Conservation (phyloP, 73 alveolate genomes). For the Paramecium caudatum region DNA sequence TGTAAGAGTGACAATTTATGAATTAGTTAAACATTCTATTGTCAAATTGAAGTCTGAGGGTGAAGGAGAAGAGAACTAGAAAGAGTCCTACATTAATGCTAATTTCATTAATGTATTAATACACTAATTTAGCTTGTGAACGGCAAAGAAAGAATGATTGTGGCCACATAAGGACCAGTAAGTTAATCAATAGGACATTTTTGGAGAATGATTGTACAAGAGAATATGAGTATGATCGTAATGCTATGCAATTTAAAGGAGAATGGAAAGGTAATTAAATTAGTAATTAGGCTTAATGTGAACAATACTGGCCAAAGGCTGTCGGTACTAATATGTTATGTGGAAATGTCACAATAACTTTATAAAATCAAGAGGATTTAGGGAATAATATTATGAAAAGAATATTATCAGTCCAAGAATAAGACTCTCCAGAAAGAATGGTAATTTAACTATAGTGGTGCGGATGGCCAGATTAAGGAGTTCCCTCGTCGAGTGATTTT, state of each 20-base stretch:
- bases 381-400: constrained; percentile 83
- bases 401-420: constrained; percentile 74
- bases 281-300: constrained; percentile 82
- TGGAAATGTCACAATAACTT: constrained; percentile 76
- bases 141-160: constrained; percentile 81
- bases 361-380: constrained; percentile 81
- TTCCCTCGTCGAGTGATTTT: constrained; percentile 85
- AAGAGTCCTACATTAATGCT: constrained; percentile 87
- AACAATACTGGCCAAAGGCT: constrained; percentile 92
- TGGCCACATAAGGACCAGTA: constrained; percentile 97
- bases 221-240: constrained; percentile 85
- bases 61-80: constrained; percentile 71
- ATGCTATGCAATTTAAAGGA: constrained; percentile 94
- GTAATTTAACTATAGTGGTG: constrained; percentile 84
- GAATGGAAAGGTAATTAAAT: constrained; percentile 79
- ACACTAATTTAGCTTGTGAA: constrained; percentile 47
- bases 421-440: constrained; percentile 79
- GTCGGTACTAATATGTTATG: constrained; percentile 68
- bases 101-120: constrained; percentile 79
- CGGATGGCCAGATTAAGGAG: constrained; percentile 97
- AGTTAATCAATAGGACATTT: constrained; percentile 87
- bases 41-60: constrained; percentile 4
- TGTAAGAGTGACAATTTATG: constrained; percentile 53
- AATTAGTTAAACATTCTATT: constrained; percentile 69
- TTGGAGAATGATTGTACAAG: constrained; percentile 96